These are phyloP conservation scores for Suillus subalutaceus DNA, from an alignment of 768 basidiomycete species.

Conservation along the genomic window DNA sequence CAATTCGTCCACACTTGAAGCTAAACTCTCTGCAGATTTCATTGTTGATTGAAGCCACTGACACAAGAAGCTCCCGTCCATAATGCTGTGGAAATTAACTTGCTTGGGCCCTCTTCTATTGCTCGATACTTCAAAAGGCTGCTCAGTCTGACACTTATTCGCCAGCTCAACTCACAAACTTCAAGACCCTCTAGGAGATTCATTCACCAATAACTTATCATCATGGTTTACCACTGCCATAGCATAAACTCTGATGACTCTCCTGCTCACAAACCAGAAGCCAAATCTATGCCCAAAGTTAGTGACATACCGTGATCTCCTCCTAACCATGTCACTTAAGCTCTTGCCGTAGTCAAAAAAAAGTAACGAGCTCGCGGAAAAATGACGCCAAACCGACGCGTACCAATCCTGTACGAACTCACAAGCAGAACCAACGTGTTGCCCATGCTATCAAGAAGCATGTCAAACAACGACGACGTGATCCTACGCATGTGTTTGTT, in stretches of 20 bases:
- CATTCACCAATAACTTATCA: slow-evolving; percentile 1
- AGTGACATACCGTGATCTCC: background rate
- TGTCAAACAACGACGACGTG: background rate
- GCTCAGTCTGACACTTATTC: background rate
- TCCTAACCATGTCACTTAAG: background rate
- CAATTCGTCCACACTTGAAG: background rate
- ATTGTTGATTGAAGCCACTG: slow-evolving; percentile 24
- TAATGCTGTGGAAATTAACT: slow-evolving; percentile 3
- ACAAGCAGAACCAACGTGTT: slow-evolving; percentile 11
- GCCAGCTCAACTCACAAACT: background rate
- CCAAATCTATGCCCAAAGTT: slow-evolving; percentile 7
- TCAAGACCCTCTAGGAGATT: slow-evolving; percentile 16
- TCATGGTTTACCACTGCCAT: slow-evolving; percentile 7
- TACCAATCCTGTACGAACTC: background rate
- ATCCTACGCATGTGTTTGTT: slow-evolving; percentile 45
- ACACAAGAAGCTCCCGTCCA: background rate
- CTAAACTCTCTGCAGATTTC: background rate
- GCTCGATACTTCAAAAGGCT: background rate
- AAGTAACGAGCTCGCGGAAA: slow-evolving; percentile 6
- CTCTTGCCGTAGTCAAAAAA: slow-evolving; percentile 6
- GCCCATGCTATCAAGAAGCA: slow-evolving; percentile 31
- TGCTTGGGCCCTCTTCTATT: slow-evolving; percentile 4
- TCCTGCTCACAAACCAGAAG: background rate
- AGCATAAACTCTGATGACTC: slow-evolving; percentile 7
- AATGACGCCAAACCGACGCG: slow-evolving; percentile 8